Conservation (phyloP, 176 grass and related monocot genomes). For the Coix lacrymajobi region DNA sequence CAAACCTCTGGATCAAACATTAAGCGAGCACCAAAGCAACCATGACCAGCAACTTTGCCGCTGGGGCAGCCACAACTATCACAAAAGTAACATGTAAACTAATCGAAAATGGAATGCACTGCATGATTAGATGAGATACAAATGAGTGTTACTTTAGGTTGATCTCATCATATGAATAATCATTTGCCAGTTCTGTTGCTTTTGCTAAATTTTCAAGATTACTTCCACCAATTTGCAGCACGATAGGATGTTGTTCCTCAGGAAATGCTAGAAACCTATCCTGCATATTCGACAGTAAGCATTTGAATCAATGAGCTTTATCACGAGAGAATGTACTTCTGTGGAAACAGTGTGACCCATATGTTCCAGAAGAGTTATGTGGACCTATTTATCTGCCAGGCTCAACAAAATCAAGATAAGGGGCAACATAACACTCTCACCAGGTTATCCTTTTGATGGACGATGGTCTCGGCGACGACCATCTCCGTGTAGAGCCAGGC, state of each 20-base stretch:
- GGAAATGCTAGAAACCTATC: constrained; percentile 92
- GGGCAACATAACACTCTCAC: constrained; percentile 19
- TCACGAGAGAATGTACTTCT: neutral
- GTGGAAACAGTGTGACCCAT: neutral
- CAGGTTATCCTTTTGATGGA: constrained; percentile 86
- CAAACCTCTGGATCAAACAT: constrained; percentile 96
- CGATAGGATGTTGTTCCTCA: constrained; percentile 81
- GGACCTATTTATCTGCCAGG: neutral
- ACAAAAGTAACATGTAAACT: constrained; percentile 29
- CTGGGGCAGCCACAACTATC: constrained; percentile 93
- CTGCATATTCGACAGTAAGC: constrained; percentile 37
- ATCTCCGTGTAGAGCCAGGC: constrained; percentile 97
- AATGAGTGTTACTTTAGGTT: constrained; percentile 72
- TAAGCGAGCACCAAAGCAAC: constrained; percentile 91
- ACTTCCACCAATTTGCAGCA: constrained; percentile 92
- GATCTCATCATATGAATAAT: constrained; percentile 88
- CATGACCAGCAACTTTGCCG: constrained; percentile 84
- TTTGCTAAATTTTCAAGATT: constrained; percentile 86
- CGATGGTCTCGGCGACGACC: constrained; percentile 91
- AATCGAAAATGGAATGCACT: neutral
- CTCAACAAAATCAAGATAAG: neutral
- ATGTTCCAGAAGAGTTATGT: neutral
- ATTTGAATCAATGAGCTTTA: neutral
- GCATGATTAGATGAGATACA: neutral
- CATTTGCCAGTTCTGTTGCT: constrained; percentile 81